Evolutionary conservation across 768 basidiomycete genomes (phyloP).

Genomic region (Serendipita vermifera): DNA sequence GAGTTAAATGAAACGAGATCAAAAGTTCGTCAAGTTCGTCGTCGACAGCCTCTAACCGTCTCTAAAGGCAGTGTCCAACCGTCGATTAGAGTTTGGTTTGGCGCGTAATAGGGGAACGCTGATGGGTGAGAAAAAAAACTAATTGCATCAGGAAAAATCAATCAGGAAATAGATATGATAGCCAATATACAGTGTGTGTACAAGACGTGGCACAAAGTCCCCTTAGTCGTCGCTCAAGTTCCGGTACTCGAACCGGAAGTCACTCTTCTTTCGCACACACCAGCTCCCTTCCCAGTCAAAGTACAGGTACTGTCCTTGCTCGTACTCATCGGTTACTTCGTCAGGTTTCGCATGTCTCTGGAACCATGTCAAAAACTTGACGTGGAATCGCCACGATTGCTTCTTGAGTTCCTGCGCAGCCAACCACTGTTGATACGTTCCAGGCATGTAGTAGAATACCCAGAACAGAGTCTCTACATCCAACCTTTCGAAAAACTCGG

Average conservation of each 20-base stretch:
- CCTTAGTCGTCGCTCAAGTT: constrained; percentile 80
- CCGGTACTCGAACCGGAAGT: constrained; percentile 94
- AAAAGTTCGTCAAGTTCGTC: too few species aligned
- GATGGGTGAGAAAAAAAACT: too few species aligned
- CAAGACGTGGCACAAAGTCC: neutral
- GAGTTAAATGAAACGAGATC: too few species aligned
- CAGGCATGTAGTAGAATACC: constrained; percentile 95
- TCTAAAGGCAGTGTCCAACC: too few species aligned
- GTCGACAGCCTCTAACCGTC: too few species aligned
- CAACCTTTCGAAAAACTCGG: constrained; percentile 75
- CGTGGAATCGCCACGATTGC: constrained; percentile 98
- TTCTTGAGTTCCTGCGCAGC: constrained; percentile 95
- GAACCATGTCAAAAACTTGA: constrained; percentile 99
- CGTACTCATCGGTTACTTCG: constrained; percentile 98
- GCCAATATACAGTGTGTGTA: neutral
- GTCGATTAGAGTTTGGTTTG: too few species aligned
- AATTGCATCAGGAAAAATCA: too few species aligned
- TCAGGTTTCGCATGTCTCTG: constrained; percentile 96
- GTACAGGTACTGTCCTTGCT: constrained; percentile 98
- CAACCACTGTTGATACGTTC: constrained; percentile 95
- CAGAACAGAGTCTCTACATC: constrained; percentile 98
- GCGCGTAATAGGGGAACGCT: too few species aligned
- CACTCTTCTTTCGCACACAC: constrained; percentile 96
- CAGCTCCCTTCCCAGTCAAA: constrained; percentile 99
- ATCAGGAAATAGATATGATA: too few species aligned